Conservation (phyloP, 179 eudicot genomes). For the Beta macrorhiza region DNA sequence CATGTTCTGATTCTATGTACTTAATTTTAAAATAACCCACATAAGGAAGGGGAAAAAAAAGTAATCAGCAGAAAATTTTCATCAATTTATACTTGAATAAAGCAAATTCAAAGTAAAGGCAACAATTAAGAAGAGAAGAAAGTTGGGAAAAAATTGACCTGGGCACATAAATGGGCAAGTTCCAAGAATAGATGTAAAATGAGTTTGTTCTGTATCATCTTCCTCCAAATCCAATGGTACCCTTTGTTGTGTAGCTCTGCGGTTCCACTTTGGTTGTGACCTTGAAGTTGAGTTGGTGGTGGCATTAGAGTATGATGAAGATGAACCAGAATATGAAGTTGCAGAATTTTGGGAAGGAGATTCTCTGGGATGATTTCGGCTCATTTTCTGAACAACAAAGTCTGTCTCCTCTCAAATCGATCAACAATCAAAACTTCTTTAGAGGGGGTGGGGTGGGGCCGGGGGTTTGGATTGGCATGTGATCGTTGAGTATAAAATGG, state of each 20-base stretch:
- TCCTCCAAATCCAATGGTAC: neutral
- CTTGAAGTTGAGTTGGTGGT: neutral
- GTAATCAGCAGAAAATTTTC: neutral
- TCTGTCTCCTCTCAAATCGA: neutral
- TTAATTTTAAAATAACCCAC: no score
- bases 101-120: neutral
- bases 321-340: neutral
- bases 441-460: no score
- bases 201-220: conserved; percentile 5
- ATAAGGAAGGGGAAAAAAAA: neutral
- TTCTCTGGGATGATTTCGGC: neutral
- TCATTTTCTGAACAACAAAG: neutral
- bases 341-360: neutral
- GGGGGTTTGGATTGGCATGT: no score
- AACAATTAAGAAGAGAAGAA: neutral
- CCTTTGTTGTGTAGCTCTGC: neutral
- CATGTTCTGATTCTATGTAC: no score
- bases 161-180: conserved; percentile 97
- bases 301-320: neutral
- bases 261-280: conserved; percentile 4
- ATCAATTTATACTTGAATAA: neutral
- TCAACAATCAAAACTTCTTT: no score
- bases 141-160: conserved; percentile 31
- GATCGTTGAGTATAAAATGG: no score
- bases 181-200: conserved; percentile 43